These are phyloP conservation scores for Aspergillus cejpii DNA, from an alignment of 2,329 filamentous ascomycete species.

Conservation along the genomic window DNA sequence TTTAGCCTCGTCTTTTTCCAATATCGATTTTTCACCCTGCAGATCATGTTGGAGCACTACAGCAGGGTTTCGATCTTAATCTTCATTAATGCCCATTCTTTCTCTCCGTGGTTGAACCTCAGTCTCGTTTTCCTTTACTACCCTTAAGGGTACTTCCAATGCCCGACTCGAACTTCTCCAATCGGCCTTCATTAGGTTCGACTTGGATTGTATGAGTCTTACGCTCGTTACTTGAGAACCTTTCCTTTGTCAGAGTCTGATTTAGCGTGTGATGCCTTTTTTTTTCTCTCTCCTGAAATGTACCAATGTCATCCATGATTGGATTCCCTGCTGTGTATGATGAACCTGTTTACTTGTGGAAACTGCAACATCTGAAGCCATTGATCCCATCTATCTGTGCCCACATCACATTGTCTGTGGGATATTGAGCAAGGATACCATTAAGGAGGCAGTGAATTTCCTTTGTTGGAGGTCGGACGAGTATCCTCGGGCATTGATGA, in stretches of 20 bases:
- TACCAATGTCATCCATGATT: constrained; percentile 3
- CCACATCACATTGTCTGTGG: not conserved
- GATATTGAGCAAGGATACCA: not conserved
- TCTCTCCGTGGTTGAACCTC: constrained; percentile 10
- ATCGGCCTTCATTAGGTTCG: constrained; percentile 1
- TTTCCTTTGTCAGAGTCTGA: constrained; percentile 4
- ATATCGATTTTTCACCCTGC: constrained; percentile 11
- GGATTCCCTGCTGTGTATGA: constrained; percentile 1
- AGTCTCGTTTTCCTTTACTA: constrained; percentile 8
- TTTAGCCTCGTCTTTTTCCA: constrained; percentile 33
- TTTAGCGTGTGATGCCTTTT: constrained; percentile 4
- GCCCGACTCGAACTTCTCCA: constrained; percentile 1
- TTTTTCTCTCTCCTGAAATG: constrained; percentile 1
- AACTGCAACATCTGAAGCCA: constrained; percentile 1
- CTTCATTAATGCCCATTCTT: constrained; percentile 1
- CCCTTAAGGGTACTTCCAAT: not conserved
- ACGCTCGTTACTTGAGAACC: not conserved
- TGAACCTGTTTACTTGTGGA: constrained; percentile 1
- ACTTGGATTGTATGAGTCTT: constrained; percentile 5
- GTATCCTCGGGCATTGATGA: constrained; percentile 11
- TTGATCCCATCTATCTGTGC: not conserved
- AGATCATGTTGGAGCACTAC: constrained; percentile 18
- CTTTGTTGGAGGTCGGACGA: constrained; percentile 11
- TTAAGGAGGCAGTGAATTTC: not conserved
- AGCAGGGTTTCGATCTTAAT: constrained; percentile 14